These are phyloP conservation scores for Hansfordia pulvinata DNA, from an alignment of 2,329 filamentous ascomycete species.

Conservation along the genomic window DNA sequence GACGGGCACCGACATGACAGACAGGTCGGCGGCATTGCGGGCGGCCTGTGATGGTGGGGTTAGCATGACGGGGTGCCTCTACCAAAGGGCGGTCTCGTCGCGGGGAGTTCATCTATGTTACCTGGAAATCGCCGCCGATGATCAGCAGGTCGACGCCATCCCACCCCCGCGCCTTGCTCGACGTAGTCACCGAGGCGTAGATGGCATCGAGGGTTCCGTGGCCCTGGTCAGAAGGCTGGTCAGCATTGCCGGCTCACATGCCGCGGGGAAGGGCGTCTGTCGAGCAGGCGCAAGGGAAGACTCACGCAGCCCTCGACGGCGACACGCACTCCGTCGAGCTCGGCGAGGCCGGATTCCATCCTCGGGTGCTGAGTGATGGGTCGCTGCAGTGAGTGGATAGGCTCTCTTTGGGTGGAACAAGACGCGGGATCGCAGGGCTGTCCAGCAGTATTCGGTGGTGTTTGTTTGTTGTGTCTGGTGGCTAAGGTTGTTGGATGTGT, in stretches of 20 bases:
- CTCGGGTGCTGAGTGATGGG: constrained; percentile 12
- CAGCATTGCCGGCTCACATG: constrained; percentile 9
- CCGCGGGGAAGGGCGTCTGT: neutral
- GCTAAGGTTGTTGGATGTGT: no score
- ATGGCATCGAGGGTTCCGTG: constrained; percentile 89
- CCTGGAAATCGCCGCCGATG: constrained; percentile 93
- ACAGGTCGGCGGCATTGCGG: constrained; percentile 77
- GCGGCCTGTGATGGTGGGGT: constrained; percentile 44
- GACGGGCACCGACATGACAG: constrained; percentile 74
- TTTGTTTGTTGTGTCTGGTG: no score
- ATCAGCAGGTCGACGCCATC: constrained; percentile 76
- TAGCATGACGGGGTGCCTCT: constrained; percentile 1
- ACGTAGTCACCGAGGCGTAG: constrained; percentile 61
- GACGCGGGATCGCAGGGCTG: no score
- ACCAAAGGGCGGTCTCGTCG: no score
- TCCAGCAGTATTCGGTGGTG: no score
- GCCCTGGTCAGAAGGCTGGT: constrained; percentile 44
- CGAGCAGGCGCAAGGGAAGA: constrained; percentile 6
- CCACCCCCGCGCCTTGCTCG: constrained; percentile 63
- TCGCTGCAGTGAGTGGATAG: no score
- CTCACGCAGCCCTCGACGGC: constrained; percentile 76
- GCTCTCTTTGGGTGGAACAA: no score
- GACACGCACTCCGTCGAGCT: constrained; percentile 46
- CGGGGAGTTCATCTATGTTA: no score
- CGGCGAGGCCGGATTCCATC: constrained; percentile 19